Conservation (phyloP, 139 green algal genomes). For the Chlamydomonas eustigma region DNA sequence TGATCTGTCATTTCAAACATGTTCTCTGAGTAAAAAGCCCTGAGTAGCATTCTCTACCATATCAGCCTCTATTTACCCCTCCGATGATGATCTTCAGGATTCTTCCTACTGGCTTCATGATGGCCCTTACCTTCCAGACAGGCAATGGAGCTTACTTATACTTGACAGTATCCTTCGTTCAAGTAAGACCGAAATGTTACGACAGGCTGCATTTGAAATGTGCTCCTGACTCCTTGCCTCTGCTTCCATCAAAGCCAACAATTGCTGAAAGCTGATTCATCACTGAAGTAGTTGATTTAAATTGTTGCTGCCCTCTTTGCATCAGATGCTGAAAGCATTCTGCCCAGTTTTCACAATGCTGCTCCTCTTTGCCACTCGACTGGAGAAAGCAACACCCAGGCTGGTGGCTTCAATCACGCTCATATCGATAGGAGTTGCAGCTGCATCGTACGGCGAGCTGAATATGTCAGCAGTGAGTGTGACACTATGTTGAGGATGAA, state of each 20-base stretch:
- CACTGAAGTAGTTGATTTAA: neutral
- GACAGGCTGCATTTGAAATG: neutral
- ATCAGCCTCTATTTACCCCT: too few species aligned
- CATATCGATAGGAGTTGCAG: conserved; percentile 63
- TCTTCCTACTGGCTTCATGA: conserved; percentile 39
- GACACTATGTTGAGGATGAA: too few species aligned
- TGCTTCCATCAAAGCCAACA: neutral
- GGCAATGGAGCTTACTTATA: conserved; percentile 54
- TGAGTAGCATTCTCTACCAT: too few species aligned
- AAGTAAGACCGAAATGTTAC: neutral
- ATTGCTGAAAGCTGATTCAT: neutral
- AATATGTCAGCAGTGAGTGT: conserved; percentile 39
- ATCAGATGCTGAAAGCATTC: conserved; percentile 64
- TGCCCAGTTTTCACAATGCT: conserved; percentile 80
- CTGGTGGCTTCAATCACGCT: conserved; percentile 53
- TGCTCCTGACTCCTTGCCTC: neutral
- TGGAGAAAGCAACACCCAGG: conserved; percentile 53
- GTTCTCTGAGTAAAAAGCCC: too few species aligned
- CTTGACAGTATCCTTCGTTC: conserved; percentile 90
- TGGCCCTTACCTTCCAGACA: conserved; percentile 33
- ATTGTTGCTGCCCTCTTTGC: neutral
- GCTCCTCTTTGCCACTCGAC: conserved; percentile 54
- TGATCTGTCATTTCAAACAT: too few species aligned
- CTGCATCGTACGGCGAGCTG: conserved; percentile 60
- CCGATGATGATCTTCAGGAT: conserved; percentile 15